Evolutionary conservation across 1,284 basidiomycete genomes (phyloP).

Genomic region (Rhodotorula sp.): DNA sequence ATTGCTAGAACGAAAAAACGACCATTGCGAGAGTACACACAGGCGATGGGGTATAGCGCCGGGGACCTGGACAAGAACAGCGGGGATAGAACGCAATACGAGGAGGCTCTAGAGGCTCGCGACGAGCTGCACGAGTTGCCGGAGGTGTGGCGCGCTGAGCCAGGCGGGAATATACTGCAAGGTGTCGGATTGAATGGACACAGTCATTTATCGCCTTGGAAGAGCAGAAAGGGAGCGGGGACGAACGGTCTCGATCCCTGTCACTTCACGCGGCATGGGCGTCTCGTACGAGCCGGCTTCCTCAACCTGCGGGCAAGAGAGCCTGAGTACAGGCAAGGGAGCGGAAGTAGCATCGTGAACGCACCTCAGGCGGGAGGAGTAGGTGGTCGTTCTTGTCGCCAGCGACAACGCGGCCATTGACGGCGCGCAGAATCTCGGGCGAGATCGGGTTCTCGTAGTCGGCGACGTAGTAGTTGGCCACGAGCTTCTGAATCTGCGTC

Average conservation of each 20-base stretch:
- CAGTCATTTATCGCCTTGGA: too few species aligned
- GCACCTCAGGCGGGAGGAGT: constrained; percentile 77
- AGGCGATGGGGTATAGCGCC: too few species aligned
- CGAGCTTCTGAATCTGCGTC: constrained; percentile 84
- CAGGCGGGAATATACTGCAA: constrained; percentile 56
- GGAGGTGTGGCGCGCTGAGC: constrained; percentile 77
- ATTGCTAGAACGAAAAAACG: too few species aligned
- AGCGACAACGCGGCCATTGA: constrained; percentile 87
- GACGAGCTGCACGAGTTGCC: constrained; percentile 58
- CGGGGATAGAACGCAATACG: background rate
- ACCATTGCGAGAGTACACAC: background rate
- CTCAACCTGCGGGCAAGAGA: constrained; percentile 59
- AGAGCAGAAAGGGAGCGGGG: too few species aligned
- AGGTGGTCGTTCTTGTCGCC: constrained; percentile 95
- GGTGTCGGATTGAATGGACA: background rate
- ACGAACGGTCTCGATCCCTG: constrained; percentile 65
- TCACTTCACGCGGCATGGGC: constrained; percentile 81
- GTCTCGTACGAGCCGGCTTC: constrained; percentile 91
- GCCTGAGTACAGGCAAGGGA: background rate
- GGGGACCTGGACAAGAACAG: background rate
- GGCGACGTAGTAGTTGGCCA: constrained; percentile 74
- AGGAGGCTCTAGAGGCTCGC: constrained; percentile 1
- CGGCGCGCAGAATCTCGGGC: constrained; percentile 92
- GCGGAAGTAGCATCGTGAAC: background rate
- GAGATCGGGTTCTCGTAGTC: constrained; percentile 98